A percentile compares a stretch with the other conserved stretches of the same genome.
These are phyloP conservation scores for Trypanosoma congolense DNA, from an alignment of 208 protist species.

Conservation along the genomic window DNA sequence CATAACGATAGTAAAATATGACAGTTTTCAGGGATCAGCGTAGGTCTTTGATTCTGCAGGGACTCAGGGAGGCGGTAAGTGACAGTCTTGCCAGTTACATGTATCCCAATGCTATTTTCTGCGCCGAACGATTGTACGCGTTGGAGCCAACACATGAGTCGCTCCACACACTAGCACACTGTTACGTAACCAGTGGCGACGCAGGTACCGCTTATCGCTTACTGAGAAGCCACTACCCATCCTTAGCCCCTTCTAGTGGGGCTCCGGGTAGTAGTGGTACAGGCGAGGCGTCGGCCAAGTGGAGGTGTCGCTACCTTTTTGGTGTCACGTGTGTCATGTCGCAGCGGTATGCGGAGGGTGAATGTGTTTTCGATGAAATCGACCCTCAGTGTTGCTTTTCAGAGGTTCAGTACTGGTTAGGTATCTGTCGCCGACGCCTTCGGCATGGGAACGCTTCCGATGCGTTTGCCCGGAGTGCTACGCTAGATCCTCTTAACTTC, in stretches of 20 bases:
- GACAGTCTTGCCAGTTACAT: conserved; percentile 62
- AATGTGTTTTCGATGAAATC: conserved; percentile 50
- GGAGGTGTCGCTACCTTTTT: conserved; percentile 76
- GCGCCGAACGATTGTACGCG: conserved; percentile 83
- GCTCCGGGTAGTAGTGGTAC: background rate
- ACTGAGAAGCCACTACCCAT: conserved; percentile 60
- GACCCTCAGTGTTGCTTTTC: conserved; percentile 11
- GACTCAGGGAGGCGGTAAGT: conserved; percentile 40
- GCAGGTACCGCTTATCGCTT: conserved; percentile 52
- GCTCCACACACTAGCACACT: conserved; percentile 69
- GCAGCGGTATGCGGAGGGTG: conserved; percentile 56
- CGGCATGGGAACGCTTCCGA: conserved; percentile 18
- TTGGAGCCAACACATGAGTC: conserved; percentile 36
- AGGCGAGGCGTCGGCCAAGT: conserved; percentile 46
- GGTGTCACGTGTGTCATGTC: conserved; percentile 67
- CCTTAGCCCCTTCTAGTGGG: conserved; percentile 18
- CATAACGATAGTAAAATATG: conserved; percentile 15
- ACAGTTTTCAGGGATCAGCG: conserved; percentile 15
- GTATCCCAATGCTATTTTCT: conserved; percentile 83
- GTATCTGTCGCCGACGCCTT: conserved; percentile 34
- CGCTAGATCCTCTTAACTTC: conserved; percentile 42
- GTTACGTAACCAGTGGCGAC: conserved; percentile 50
- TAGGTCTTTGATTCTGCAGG: conserved; percentile 16
- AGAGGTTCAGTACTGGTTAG: conserved; percentile 62
- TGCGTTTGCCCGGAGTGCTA: conserved; percentile 25